These are phyloP conservation scores for Raphanus raphanistrum DNA, from an alignment of 345 rosid genomes.

Conservation along the genomic window DNA sequence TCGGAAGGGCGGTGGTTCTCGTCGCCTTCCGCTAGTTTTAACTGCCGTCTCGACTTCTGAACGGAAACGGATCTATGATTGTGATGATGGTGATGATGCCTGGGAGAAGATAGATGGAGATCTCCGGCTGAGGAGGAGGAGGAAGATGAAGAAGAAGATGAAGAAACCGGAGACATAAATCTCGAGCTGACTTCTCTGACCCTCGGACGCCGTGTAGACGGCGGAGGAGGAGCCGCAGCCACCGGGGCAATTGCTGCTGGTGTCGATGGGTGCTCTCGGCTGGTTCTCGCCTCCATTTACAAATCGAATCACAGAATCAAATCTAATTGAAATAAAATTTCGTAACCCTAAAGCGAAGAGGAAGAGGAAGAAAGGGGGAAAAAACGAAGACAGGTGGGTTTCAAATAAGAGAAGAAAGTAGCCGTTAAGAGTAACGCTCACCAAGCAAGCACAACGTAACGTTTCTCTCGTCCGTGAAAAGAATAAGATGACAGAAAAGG, in stretches of 20 bases:
- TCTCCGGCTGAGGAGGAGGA: constrained; percentile 38
- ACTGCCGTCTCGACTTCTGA: constrained; percentile 53
- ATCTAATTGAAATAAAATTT: neutral
- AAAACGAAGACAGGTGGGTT: neutral
- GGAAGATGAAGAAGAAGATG: neutral
- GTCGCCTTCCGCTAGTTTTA: constrained; percentile 41
- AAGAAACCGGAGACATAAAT: constrained; percentile 73
- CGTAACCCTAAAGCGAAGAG: neutral
- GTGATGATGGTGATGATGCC: constrained; percentile 19
- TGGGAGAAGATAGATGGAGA: constrained; percentile 42
- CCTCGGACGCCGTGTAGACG: constrained; percentile 62
- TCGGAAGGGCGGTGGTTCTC: constrained; percentile 52
- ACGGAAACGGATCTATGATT: neutral
- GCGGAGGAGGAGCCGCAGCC: constrained; percentile 39
- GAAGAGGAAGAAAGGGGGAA: neutral
- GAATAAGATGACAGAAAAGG: neutral
- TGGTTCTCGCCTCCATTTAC: constrained; percentile 28
- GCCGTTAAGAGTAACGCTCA: constrained; percentile 32
- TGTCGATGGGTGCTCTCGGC: constrained; percentile 28
- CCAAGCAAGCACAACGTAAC: constrained; percentile 7
- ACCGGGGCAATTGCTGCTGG: constrained; percentile 21
- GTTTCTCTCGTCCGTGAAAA: constrained; percentile 18
- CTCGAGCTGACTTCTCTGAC: constrained; percentile 84
- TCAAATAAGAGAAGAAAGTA: constrained; percentile 19
- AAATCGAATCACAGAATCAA: neutral